These are phyloP conservation scores for Neurospora intermedia DNA, from an alignment of 495 filamentous ascomycete species.

Conservation along the genomic window DNA sequence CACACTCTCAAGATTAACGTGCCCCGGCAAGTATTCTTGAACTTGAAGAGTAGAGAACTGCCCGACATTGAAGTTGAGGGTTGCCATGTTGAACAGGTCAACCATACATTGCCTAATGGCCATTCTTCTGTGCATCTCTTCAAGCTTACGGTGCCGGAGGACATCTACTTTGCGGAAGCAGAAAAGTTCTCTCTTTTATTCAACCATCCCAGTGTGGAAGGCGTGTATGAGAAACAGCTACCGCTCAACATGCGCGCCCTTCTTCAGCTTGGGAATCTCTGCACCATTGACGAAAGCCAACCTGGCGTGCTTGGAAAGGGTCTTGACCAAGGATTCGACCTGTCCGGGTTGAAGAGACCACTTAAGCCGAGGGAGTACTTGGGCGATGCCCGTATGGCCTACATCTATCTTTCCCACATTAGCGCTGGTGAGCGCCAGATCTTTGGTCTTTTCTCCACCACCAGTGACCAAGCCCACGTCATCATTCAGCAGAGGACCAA, in stretches of 20 bases:
- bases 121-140: conserved; percentile 90
- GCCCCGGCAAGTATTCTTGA: conserved; percentile 79
- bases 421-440: conserved; percentile 82
- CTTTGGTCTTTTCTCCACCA: conserved; percentile 85
- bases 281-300: conserved; percentile 87
- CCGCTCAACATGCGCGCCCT: conserved; percentile 75
- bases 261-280: conserved; percentile 81
- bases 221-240: conserved; percentile 90
- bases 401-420: conserved; percentile 87
- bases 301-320: conserved; percentile 86
- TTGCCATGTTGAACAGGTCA: conserved; percentile 82
- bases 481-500: conserved; percentile 70
- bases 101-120: conserved; percentile 85
- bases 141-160: conserved; percentile 82
- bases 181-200: conserved; percentile 73
- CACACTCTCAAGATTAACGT: conserved; percentile 83
- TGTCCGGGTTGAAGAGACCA: conserved; percentile 60
- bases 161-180: conserved; percentile 70
- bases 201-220: conserved; percentile 89
- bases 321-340: conserved; percentile 86
- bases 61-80: conserved; percentile 84
- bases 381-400: conserved; percentile 54
- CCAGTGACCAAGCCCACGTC: conserved; percentile 68
- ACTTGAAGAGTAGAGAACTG: conserved; percentile 74
- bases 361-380: conserved; percentile 63